Percentiles rank a stretch among this genome's conserved stretches.
Evolutionary conservation across 1,284 basidiomycete genomes (phyloP).

Genomic region (Tremellales sp.): DNA sequence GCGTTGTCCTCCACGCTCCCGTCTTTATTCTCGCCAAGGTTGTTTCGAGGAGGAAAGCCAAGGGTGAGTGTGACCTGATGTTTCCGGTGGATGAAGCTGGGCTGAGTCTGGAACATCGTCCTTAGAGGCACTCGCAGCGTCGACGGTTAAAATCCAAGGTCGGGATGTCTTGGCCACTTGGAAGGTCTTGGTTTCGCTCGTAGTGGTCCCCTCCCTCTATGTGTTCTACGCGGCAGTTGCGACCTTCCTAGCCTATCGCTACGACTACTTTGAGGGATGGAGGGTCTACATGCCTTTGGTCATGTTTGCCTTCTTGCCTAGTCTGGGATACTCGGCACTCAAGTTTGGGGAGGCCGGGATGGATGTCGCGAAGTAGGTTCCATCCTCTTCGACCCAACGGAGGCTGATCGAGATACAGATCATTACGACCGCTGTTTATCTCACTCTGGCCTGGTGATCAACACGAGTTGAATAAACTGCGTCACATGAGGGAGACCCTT

Average conservation of each 20-base stretch:
- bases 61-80: slow-evolving; percentile 58
- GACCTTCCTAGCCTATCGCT: slow-evolving; percentile 68
- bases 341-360: slow-evolving; percentile 99
- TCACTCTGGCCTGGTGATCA: slow-evolving; percentile 90
- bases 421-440: slow-evolving; percentile 84
- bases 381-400: not conserved
- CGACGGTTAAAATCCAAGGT: slow-evolving; percentile 91
- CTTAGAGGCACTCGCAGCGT: slow-evolving; percentile 91
- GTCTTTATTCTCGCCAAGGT: slow-evolving; percentile 91
- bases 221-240: slow-evolving; percentile 76
- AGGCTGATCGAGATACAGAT: slow-evolving; percentile 54
- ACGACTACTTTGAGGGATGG: slow-evolving; percentile 59
- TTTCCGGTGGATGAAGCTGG: not conserved
- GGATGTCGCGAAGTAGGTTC: slow-evolving; percentile 88
- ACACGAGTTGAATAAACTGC: slow-evolving; percentile 72
- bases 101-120: not conserved
- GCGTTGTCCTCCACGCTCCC: slow-evolving; percentile 89
- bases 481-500: slow-evolving; percentile 71
- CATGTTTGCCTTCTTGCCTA: slow-evolving; percentile 71
- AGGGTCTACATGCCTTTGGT: slow-evolving; percentile 75
- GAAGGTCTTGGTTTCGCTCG: slow-evolving; percentile 96
- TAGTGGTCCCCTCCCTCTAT: slow-evolving; percentile 84
- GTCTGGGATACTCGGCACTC: slow-evolving; percentile 88
- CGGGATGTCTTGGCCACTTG: slow-evolving; percentile 95
- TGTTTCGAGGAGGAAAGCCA: slow-evolving; percentile 85